A percentile compares a stretch with the other conserved stretches of the same genome.
Conservation (phyloP, 345 rosid species). For the Populus ilicifolia region DNA sequence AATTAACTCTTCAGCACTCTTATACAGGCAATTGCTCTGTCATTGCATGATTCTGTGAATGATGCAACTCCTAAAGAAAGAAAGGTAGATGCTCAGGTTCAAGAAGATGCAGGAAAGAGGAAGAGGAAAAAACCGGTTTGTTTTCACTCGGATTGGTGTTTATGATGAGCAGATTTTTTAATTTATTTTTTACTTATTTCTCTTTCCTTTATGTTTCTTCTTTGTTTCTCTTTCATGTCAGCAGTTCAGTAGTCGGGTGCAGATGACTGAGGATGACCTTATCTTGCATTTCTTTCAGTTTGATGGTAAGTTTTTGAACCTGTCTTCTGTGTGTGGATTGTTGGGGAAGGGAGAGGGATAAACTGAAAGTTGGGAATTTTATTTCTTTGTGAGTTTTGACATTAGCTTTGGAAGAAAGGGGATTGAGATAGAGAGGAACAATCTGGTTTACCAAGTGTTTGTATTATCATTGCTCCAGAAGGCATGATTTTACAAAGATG, state of each 20-base stretch:
- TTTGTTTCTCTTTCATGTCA: slow-evolving; percentile 7
- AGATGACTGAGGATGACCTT: slow-evolving; percentile 83
- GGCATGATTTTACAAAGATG: too few species aligned
- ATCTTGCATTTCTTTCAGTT: slow-evolving; percentile 68
- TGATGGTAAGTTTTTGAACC: slow-evolving; percentile 51
- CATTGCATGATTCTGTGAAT: slow-evolving; percentile 46
- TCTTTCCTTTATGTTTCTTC: slow-evolving; percentile 6
- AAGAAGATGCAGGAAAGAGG: slow-evolving; percentile 23
- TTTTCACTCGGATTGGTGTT: slow-evolving; percentile 7
- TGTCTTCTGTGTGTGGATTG: neutral
- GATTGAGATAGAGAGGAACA: neutral
- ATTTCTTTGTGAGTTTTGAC: neutral
- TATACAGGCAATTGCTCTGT: slow-evolving; percentile 69
- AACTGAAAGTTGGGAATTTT: neutral
- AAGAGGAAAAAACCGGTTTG: slow-evolving; percentile 55
- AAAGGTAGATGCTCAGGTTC: slow-evolving; percentile 21
- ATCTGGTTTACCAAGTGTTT: neutral
- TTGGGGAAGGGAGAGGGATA: neutral
- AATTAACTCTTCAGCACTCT: neutral
- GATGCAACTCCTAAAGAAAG: slow-evolving; percentile 22
- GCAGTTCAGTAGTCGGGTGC: slow-evolving; percentile 57
- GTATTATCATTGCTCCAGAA: neutral
- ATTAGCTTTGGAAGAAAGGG: neutral
- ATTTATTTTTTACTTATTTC: neutral
- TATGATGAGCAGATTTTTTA: neutral